Evolutionary conservation across 1,284 basidiomycete genomes (phyloP).

Genomic region (Malassezia restricta): DNA sequence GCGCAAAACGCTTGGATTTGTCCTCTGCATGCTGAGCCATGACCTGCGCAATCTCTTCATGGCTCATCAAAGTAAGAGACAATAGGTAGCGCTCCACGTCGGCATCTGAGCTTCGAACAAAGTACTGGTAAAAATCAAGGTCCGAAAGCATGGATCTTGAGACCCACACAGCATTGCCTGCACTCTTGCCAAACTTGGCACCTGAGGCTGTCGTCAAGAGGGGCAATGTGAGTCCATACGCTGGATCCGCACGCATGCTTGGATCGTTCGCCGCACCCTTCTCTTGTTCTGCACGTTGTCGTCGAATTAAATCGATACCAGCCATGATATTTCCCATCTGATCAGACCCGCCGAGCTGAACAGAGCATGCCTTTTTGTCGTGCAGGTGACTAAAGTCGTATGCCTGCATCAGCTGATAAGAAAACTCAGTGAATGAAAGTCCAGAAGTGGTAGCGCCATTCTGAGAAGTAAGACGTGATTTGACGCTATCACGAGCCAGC

Average conservation of each 20-base stretch:
- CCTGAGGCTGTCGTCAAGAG: constrained; percentile 78
- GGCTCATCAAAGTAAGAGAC: constrained; percentile 67
- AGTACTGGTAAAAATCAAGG: constrained; percentile 58
- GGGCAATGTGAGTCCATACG: constrained; percentile 81
- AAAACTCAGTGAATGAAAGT: constrained; percentile 93
- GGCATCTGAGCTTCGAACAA: constrained; percentile 65
- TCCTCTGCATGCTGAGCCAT: constrained; percentile 54
- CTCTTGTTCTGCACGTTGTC: constrained; percentile 43
- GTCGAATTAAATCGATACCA: constrained; percentile 74
- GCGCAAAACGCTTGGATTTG: constrained; percentile 59
- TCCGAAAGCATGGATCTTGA: constrained; percentile 17
- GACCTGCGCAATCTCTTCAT: constrained; percentile 54
- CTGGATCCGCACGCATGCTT: constrained; percentile 40
- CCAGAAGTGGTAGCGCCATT: constrained; percentile 49
- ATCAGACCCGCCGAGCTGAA: constrained; percentile 91
- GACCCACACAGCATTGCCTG: constrained; percentile 84
- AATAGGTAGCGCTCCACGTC: constrained; percentile 71
- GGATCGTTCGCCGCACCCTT: constrained; percentile 7
- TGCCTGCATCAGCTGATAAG: constrained; percentile 91
- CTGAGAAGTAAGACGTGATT: constrained; percentile 17
- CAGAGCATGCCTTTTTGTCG: constrained; percentile 55
- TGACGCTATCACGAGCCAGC: constrained; percentile 82
- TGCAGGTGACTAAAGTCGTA: constrained; percentile 82
- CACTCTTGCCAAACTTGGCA: constrained; percentile 93
- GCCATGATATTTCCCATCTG: constrained; percentile 98